Base-by-base conservation (phyloP, 208 protist species). In the Wallacemonas sp. region DNA sequence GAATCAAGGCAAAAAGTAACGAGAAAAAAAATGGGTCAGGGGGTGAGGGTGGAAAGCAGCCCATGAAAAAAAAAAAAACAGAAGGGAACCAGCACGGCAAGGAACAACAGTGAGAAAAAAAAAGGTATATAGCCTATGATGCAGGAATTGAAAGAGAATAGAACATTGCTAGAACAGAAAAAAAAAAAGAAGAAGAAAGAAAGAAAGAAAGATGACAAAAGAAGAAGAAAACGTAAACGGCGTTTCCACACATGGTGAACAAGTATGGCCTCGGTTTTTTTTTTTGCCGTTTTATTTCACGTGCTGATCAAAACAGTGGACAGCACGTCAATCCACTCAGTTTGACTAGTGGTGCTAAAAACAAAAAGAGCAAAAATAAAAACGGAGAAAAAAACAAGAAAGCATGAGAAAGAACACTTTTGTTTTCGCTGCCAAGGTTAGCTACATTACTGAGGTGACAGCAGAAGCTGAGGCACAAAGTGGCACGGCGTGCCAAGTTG, bases 401-500 rank as follows among this genome's bases (percentile, higher is more conserved):
- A 44, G 56, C 11, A 53, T 41, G 38, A 33, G 53, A 39, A 41
- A n/a, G n/a, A n/a, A n/a, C n/a, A n/a, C n/a, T n/a, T n/a, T n/a
- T 62, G 30, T 28, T 27, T 6, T 62, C 28, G 17, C 27, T 36
- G 14, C 17, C 28, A 31, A 61, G 12, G 62, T 33, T 22, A 66
- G 11, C 60, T n/a, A n/a, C n/a, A 15, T 53, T 68, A 75, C 30
- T 70, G 68, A 15, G 67, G 61, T 2, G 69, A 56, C 8, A 88
- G 70, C 2, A 86, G 77, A 8, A 88, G 68, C 15, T 80, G 68
- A 4, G 82, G 82, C 6, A 87, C 49, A 56, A 93, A 93, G 24
- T 84, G 62, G 8, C 80, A 77, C 26, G 70, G 62, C 15, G 71
- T 74, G 21, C 69, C 64, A 1, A 88, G 74, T 54, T 82, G 39